Evolutionary conservation across 345 rosid genomes (phyloP).

Genomic region (Sonneratia caseolaris): DNA sequence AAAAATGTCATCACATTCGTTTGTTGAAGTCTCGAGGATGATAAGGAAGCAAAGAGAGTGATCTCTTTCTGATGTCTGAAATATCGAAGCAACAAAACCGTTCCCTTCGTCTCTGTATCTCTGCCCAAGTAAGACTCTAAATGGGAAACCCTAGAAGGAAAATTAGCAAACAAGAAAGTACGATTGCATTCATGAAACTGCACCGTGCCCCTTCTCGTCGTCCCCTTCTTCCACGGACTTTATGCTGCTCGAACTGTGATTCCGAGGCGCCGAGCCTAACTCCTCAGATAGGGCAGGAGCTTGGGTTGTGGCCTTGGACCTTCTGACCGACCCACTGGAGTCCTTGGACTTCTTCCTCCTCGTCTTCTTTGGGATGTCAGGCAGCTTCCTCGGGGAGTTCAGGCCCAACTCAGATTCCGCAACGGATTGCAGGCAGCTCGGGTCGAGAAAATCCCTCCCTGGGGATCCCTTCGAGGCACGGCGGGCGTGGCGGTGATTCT

Average conservation of each 20-base stretch:
- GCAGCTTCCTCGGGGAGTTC: conserved; percentile 12
- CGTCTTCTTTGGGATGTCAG: conserved; percentile 33
- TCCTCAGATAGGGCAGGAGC: not conserved
- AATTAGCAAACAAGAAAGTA: not conserved
- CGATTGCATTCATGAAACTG: not conserved
- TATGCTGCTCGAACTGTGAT: not conserved
- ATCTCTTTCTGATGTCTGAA: not conserved
- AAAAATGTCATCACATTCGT: not conserved
- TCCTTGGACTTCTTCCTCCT: conserved; percentile 49
- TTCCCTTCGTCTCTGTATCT: too few species aligned
- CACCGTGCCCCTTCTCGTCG: not conserved
- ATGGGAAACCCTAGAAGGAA: not conserved
- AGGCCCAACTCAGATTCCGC: conserved; percentile 9
- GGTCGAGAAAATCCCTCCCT: conserved; percentile 19
- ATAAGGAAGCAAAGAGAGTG: not conserved
- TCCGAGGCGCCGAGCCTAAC: not conserved
- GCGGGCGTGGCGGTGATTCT: conserved; percentile 35
- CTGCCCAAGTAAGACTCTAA: not conserved
- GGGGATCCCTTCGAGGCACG: conserved; percentile 30
- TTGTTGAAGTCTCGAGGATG: not conserved
- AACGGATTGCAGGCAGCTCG: not conserved
- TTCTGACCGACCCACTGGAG: conserved; percentile 18
- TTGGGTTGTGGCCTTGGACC: conserved; percentile 14
- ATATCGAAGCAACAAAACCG: not conserved
- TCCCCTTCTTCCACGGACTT: not conserved